phyloP scores from a whole-genome alignment of 371 early-diverging fungal species.

The Mortierella sp. region DNA sequence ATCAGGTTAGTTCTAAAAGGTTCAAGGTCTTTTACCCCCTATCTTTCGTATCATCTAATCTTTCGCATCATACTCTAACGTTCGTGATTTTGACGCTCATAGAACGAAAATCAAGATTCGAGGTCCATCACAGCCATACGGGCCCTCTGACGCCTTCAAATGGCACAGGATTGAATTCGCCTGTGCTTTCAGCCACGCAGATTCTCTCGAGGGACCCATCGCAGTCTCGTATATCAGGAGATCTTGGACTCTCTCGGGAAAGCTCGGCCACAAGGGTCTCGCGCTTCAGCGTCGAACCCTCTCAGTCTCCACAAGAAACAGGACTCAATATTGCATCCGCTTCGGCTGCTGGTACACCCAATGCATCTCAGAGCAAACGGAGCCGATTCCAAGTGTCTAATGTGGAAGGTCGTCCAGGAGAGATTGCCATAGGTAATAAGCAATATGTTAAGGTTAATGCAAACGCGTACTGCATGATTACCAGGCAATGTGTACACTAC shows the following conservation, averaged over 20 bases:
- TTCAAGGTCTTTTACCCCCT: not conserved
- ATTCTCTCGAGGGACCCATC: slow-evolving; percentile 48
- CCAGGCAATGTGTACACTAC: not conserved
- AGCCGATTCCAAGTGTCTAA: slow-evolving; percentile 57
- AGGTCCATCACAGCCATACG: slow-evolving; percentile 48
- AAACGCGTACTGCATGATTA: not conserved
- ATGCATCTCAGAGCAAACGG: slow-evolving; percentile 26
- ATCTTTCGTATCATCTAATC: not conserved
- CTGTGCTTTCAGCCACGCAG: slow-evolving; percentile 3
- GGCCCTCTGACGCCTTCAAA: not conserved
- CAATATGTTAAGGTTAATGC: slow-evolving; percentile 8
- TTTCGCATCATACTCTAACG: not conserved
- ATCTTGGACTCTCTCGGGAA: slow-evolving; percentile 29
- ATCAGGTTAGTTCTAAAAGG: slow-evolving; percentile 18
- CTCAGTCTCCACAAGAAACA: not conserved
- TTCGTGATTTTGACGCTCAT: not conserved
- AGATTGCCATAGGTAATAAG: slow-evolving; percentile 22
- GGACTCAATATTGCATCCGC: not conserved
- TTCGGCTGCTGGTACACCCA: slow-evolving; percentile 17
- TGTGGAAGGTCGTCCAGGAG: slow-evolving; percentile 36
- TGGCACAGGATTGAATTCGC: slow-evolving; percentile 21
- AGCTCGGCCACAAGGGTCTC: slow-evolving; percentile 37
- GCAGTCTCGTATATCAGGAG: slow-evolving; percentile 32
- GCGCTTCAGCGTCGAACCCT: slow-evolving; percentile 47
- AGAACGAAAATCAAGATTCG: slow-evolving; percentile 57